Evolutionary conservation across 2,329 filamentous ascomycete species (phyloP).

Genomic region (Epichloe amarillans): DNA sequence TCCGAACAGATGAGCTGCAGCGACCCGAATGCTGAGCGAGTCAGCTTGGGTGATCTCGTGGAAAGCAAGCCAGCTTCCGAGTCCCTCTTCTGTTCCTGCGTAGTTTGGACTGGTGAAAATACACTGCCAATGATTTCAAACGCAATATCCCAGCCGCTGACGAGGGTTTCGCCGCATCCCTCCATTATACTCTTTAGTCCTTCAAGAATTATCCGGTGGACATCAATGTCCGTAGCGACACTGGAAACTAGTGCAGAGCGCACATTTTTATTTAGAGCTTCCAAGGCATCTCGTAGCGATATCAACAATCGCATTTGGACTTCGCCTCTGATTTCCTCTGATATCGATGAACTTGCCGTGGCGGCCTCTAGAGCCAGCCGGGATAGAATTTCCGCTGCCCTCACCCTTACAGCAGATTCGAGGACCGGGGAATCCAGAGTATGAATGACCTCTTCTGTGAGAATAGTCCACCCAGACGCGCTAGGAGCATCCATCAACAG

Average conservation of each 20-base stretch:
- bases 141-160: conserved; percentile 72
- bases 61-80: conserved; percentile 23
- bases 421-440: conserved; percentile 34
- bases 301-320: conserved; percentile 62
- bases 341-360: conserved; percentile 38
- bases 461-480: conserved; percentile 61
- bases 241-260: conserved; percentile 41
- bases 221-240: conserved; percentile 57
- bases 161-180: conserved; percentile 71
- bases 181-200: conserved; percentile 73
- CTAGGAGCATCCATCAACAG: conserved; percentile 53
- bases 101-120: conserved; percentile 39
- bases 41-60: conserved; percentile 57
- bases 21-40: conserved; percentile 77
- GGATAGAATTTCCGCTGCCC: conserved; percentile 53
- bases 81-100: conserved; percentile 20
- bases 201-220: conserved; percentile 69
- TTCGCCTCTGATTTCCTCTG: conserved; percentile 36
- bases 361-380: conserved; percentile 44
- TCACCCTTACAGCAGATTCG: conserved; percentile 38
- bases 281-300: conserved; percentile 49
- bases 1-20: conserved; percentile 90
- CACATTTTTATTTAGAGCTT: conserved; percentile 37
- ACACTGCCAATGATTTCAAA: conserved; percentile 78
- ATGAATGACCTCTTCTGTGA: conserved; percentile 43